phyloP scores from a whole-genome alignment of 495 filamentous ascomycete genomes.

The Staphylotrichum tortipilum region DNA sequence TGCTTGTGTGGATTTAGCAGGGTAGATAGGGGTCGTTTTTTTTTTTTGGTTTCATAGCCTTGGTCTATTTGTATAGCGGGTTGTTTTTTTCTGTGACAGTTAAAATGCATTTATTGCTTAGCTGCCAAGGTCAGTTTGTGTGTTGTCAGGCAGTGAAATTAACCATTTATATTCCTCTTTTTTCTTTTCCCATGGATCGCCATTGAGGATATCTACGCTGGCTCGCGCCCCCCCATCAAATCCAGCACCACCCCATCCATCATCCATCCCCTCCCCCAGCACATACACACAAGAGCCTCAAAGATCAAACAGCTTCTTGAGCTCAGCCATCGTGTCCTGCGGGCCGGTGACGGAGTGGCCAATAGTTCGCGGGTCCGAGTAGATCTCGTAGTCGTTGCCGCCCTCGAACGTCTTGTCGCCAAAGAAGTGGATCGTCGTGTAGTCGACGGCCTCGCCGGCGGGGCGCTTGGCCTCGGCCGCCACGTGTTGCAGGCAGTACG shows the following conservation, averaged over 20 bases:
- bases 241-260: background rate
- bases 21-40: background rate
- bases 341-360: slow-evolving; percentile 77
- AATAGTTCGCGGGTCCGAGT: slow-evolving; percentile 63
- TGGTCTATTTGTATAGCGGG: background rate
- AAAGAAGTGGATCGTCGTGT: slow-evolving; percentile 92
- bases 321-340: slow-evolving; percentile 65
- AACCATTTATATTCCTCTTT: background rate
- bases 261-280: background rate
- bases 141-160: too few relatives aligned
- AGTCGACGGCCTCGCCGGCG: slow-evolving; percentile 62
- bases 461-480: slow-evolving; percentile 65
- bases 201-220: too few relatives aligned
- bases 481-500: slow-evolving; percentile 86
- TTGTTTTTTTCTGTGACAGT: too few relatives aligned
- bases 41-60: slow-evolving; percentile 4
- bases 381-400: slow-evolving; percentile 96
- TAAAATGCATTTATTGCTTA: too few relatives aligned
- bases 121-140: too few relatives aligned
- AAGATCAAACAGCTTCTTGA: slow-evolving; percentile 73
- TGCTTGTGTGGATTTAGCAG: background rate
- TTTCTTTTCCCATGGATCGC: background rate
- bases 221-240: too few relatives aligned
- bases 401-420: slow-evolving; percentile 86
- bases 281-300: too few relatives aligned